Conservation (phyloP, 177 flowering plant species). For the Vitis hybrid region DNA sequence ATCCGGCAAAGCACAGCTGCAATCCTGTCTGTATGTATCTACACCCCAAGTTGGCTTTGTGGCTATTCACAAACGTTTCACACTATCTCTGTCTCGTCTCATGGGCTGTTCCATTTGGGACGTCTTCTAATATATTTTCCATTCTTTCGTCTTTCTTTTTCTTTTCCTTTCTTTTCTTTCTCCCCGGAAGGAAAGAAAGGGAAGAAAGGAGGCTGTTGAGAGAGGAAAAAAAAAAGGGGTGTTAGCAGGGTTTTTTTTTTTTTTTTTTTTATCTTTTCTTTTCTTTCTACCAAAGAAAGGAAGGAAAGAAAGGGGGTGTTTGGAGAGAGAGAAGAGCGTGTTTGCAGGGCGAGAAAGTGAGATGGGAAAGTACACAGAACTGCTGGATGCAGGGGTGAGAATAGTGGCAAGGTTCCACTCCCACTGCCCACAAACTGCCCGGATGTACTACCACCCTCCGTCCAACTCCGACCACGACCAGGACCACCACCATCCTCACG, state of each 20-base stretch:
- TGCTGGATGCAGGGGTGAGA: slow-evolving; percentile 36
- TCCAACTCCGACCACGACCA: not conserved
- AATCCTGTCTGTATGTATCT: too few relatives aligned
- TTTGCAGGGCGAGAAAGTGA: not conserved
- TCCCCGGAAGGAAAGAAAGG: not conserved
- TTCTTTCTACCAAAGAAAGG: not conserved
- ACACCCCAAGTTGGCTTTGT: too few relatives aligned
- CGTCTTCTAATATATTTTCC: slow-evolving; percentile 2
- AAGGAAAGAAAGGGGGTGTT: not conserved
- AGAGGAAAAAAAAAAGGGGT: not conserved
- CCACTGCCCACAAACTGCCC: slow-evolving; percentile 45
- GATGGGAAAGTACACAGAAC: slow-evolving; percentile 38
- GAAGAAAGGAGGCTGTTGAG: too few relatives aligned
- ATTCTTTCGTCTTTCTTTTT: not conserved
- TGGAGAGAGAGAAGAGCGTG: not conserved
- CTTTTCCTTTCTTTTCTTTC: not conserved
- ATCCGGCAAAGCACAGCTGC: too few relatives aligned
- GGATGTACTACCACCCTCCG: slow-evolving; percentile 45
- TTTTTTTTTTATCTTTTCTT: not conserved
- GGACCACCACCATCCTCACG: slow-evolving; percentile 12
- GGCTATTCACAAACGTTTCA: too few relatives aligned
- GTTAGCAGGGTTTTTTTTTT: not conserved
- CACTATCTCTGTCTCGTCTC: slow-evolving; percentile 6
- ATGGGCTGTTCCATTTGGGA: slow-evolving; percentile 18
- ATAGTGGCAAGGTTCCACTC: slow-evolving; percentile 38